These are phyloP conservation scores for Volvox carteri DNA, from an alignment of 163 green algal species.

Conservation along the genomic window DNA sequence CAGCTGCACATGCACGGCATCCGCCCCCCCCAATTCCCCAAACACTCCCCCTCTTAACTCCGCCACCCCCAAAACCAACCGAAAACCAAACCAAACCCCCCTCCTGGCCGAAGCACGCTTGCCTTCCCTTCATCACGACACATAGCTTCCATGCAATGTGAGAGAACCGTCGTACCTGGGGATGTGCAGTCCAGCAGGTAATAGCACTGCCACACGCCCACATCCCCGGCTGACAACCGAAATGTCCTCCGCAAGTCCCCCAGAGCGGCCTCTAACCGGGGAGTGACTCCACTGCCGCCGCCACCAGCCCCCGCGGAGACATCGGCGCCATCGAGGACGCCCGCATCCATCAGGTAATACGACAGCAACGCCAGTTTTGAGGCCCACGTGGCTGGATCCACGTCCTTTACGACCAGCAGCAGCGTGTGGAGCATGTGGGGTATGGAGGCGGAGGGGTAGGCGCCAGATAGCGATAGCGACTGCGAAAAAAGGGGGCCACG, in stretches of 20 bases:
- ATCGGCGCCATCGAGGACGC: background rate
- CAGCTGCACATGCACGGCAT: too few relatives aligned
- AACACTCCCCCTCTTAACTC: too few relatives aligned
- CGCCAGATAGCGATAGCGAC: constrained; percentile 37
- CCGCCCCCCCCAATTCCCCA: too few relatives aligned
- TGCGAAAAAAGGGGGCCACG: background rate
- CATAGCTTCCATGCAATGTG: background rate
- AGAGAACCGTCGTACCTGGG: constrained; percentile 22
- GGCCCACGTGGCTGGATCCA: constrained; percentile 27
- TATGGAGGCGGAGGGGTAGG: constrained; percentile 62
- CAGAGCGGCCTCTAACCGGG: constrained; percentile 6
- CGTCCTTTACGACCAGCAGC: constrained; percentile 26
- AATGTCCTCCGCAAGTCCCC: constrained; percentile 56
- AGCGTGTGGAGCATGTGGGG: constrained; percentile 24
- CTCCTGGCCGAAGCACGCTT: too few relatives aligned
- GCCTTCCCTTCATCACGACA: too few relatives aligned
- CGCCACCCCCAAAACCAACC: too few relatives aligned
- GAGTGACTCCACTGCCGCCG: too few relatives aligned
- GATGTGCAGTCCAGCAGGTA: constrained; percentile 59
- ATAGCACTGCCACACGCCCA: constrained; percentile 55
- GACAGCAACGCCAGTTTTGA: constrained; percentile 68
- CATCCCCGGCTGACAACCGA: constrained; percentile 1
- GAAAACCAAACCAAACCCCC: too few relatives aligned
- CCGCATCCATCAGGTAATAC: constrained; percentile 70
- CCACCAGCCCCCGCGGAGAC: background rate